phyloP scores from a whole-genome alignment of 768 basidiomycete genomes.

The Suillus lakei region DNA sequence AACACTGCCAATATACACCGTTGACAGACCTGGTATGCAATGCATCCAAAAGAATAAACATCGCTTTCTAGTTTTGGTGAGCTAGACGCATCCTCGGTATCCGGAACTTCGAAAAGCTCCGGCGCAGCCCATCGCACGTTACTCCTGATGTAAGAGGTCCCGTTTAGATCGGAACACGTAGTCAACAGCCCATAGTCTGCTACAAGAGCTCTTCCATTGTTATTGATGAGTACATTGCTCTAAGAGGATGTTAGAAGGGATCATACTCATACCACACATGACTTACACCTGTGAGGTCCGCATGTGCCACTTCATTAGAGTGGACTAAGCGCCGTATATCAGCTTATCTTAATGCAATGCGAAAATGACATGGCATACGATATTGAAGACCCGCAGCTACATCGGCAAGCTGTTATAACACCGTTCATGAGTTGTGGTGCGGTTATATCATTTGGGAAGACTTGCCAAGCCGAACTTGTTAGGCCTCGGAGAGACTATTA shows the following conservation, averaged over 20 bases:
- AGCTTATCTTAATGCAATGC: not conserved
- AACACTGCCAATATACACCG: not conserved
- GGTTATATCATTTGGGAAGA: not conserved
- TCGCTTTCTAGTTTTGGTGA: slow-evolving; percentile 8
- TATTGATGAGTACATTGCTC: slow-evolving; percentile 1
- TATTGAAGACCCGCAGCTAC: slow-evolving; percentile 14
- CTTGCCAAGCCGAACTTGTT: slow-evolving; percentile 5
- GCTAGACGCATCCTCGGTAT: slow-evolving; percentile 5
- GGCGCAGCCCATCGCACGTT: slow-evolving; percentile 37
- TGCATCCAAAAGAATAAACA: slow-evolving; percentile 18
- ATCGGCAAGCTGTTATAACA: slow-evolving; percentile 6
- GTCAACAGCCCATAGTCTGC: slow-evolving; percentile 2
- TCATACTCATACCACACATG: not conserved
- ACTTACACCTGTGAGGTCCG: slow-evolving; percentile 6
- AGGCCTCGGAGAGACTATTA: not conserved
- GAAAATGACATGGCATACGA: slow-evolving; percentile 4
- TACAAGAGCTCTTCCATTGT: not conserved
- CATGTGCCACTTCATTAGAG: not conserved
- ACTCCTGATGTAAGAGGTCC: slow-evolving; percentile 19
- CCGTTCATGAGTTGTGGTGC: not conserved
- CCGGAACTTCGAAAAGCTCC: slow-evolving; percentile 29
- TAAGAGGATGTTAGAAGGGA: not conserved
- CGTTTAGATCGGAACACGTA: not conserved
- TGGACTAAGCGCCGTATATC: not conserved
- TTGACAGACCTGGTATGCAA: slow-evolving; percentile 30